phyloP scores from a whole-genome alignment of 164 flowering plant species.

The Protea cynaroides region DNA sequence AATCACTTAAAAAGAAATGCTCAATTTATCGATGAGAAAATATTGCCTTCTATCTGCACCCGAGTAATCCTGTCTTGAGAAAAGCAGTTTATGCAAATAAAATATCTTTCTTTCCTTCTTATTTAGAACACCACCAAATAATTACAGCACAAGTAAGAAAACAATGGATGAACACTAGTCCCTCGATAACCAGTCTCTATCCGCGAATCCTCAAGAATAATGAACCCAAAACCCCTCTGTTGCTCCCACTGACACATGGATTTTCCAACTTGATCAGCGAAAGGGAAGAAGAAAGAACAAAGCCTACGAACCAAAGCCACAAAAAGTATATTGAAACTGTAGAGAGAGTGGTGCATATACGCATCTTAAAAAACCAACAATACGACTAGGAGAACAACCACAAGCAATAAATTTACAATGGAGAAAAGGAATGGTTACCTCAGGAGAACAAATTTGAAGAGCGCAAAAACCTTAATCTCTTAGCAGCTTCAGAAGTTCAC shows the following conservation, averaged over 20 bases:
- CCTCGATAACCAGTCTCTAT: not conserved
- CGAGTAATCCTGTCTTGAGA: not conserved
- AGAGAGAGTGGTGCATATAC: not conserved
- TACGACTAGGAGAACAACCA: not conserved
- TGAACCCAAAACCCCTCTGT: constrained; percentile 3
- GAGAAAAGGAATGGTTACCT: not conserved
- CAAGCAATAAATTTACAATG: not conserved
- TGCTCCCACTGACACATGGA: constrained; percentile 10
- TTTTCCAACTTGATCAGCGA: not conserved
- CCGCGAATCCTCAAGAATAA: not conserved
- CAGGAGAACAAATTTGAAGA: not conserved
- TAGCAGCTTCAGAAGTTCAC: no score
- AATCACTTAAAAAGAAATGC: constrained; percentile 5
- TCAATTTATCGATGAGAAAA: not conserved
- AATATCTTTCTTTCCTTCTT: not conserved
- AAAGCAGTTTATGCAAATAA: not conserved
- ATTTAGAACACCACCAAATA: not conserved
- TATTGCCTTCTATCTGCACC: not conserved
- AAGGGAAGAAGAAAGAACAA: not conserved
- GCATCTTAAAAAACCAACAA: no score
- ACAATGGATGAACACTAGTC: not conserved
- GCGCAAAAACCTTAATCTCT: not conserved
- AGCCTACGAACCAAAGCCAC: not conserved
- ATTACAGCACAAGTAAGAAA: not conserved
- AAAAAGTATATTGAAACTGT: not conserved